Base-by-base conservation (phyloP, 2,329 filamentous ascomycete genomes). In the Aspergillus latus region DNA sequence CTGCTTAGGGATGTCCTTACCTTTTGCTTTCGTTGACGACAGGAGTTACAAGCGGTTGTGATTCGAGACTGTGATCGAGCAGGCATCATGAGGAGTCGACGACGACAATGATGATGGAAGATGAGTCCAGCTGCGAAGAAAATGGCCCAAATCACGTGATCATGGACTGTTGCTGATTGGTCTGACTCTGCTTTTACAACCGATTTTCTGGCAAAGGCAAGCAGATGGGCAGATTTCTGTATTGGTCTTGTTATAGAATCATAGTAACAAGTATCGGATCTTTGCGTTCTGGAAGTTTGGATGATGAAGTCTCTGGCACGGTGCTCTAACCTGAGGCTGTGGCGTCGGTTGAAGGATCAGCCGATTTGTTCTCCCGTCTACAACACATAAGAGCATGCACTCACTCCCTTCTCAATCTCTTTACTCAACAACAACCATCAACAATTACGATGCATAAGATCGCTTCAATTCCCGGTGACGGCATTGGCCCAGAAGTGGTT, bases 401-500 rank as follows among this genome's bases (percentile, higher is more conserved):
- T 7, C 34, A 9, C 10, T 13, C 34, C 5, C 34, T 37, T 11
- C 10, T 5, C 10, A 13, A 37, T 37, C 10, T 13, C 10, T 13
- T 11, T 13, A 37, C 15, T 42, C 16, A 42, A 16, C 10, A 21
- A 26, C 39, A 42, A 42, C 8, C 10, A 6, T 5, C n/a, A 21
- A 2, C 39, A 42, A 2, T 11, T n/a, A 52, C 28, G 30, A 56
- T 56, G 49, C 32, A 47, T 44, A 45, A 42, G 3, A 64, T 86
- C 60, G 81, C 84, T 56, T 81, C 83, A 26, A 85, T 88, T 59
- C 81, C 85, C 6, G 83, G 82, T 11, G 84, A 88, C 66, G 84
- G 85, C 28, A 87, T 88, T 49, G 84, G 85, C 29, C 77, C 78
- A 1, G 84, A 88, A 67, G 84, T 88, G n/a, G 78, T 87, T 32